phyloP scores from a whole-genome alignment of 2,329 filamentous ascomycete species.

The Neofusicoccum sp. region DNA sequence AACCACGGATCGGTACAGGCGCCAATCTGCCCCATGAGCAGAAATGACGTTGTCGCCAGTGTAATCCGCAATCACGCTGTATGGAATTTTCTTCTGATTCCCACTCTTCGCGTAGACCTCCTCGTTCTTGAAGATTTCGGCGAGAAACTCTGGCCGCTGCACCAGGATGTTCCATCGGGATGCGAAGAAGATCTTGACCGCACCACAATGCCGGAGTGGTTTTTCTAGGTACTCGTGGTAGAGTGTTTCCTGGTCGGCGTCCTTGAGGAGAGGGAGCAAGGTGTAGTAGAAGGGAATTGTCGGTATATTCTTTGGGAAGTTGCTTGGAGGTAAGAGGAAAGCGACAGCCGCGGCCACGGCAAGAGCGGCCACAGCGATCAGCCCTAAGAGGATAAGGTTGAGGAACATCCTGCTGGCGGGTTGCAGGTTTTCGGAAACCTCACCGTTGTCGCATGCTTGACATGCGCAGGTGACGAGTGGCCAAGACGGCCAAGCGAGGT shows the following conservation, averaged over 20 bases:
- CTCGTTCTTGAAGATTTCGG: slow-evolving; percentile 37
- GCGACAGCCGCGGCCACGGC: not conserved
- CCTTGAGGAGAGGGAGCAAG: slow-evolving; percentile 42
- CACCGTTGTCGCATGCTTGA: not conserved
- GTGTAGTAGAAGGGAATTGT: slow-evolving; percentile 47
- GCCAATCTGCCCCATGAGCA: slow-evolving; percentile 32
- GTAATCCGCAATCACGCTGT: slow-evolving; percentile 30
- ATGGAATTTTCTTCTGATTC: slow-evolving; percentile 34
- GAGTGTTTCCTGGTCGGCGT: slow-evolving; percentile 45
- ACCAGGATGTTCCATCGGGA: slow-evolving; percentile 51
- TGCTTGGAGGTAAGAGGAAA: slow-evolving; percentile 11
- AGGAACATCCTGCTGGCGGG: not conserved
- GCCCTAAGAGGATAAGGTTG: not conserved
- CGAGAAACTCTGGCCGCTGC: slow-evolving; percentile 44
- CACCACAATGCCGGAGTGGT: slow-evolving; percentile 42
- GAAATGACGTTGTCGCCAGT: slow-evolving; percentile 37
- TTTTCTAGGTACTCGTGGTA: slow-evolving; percentile 41
- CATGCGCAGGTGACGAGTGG: not conserved
- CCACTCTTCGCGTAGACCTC: slow-evolving; percentile 32
- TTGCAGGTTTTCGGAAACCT: not conserved
- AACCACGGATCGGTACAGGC: slow-evolving; percentile 29
- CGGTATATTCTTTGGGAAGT: slow-evolving; percentile 38
- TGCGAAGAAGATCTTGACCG: slow-evolving; percentile 51
- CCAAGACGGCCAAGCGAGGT: not conserved
- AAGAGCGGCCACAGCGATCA: not conserved